These are phyloP conservation scores for Colletotrichum horii DNA, from an alignment of 2,329 filamentous ascomycete genomes.

Conservation along the genomic window DNA sequence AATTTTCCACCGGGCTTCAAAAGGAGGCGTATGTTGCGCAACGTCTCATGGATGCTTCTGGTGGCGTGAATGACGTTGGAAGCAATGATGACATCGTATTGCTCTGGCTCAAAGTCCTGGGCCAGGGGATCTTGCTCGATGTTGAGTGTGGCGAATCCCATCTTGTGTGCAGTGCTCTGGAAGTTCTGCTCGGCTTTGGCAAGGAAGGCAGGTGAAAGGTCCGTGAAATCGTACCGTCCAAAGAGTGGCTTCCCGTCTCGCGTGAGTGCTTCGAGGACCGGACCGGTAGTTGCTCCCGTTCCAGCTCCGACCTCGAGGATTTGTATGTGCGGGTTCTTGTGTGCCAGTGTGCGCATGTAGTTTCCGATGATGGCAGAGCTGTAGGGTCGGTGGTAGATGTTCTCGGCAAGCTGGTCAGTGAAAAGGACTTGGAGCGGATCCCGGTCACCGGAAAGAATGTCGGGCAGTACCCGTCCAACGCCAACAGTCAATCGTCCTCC, in stretches of 20 bases:
- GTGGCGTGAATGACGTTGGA: slow-evolving; percentile 33
- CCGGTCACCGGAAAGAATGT: background rate
- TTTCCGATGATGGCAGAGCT: background rate
- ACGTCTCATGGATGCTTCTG: slow-evolving; percentile 21
- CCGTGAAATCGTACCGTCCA: background rate
- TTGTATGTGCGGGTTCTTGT: background rate
- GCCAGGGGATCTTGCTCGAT: slow-evolving; percentile 29
- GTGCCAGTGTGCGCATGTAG: background rate
- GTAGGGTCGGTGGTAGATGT: background rate
- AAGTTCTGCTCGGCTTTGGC: background rate
- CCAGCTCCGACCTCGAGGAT: background rate
- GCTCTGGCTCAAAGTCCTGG: slow-evolving; percentile 28
- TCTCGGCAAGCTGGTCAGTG: background rate
- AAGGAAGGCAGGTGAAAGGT: background rate
- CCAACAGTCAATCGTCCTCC: background rate
- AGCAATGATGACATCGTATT: slow-evolving; percentile 33
- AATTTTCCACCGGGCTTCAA: slow-evolving; percentile 37
- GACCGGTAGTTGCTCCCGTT: background rate
- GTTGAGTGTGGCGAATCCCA: slow-evolving; percentile 31
- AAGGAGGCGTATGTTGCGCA: slow-evolving; percentile 27
- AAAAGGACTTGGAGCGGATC: background rate
- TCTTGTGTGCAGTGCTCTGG: background rate
- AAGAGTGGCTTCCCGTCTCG: background rate
- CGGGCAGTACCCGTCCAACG: background rate
- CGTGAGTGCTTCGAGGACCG: fast-evolving